Evolutionary conservation across 139 green algal species (phyloP).

Genomic region (Ulvella scutata): DNA sequence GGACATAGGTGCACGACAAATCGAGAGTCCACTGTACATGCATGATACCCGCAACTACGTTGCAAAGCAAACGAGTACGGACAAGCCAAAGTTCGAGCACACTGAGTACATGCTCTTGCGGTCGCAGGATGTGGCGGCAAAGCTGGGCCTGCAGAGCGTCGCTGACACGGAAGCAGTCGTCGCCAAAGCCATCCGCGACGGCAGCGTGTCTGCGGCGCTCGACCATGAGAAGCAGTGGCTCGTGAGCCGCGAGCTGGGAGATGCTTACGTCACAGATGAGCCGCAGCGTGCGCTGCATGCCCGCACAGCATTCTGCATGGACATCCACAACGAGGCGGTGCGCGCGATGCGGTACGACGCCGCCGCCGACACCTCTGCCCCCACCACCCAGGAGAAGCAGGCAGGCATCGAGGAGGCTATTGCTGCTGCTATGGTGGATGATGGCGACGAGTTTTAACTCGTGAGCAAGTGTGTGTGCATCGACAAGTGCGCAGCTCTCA

Average conservation of each 20-base stretch:
- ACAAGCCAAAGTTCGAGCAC: too few species aligned
- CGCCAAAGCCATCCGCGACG: slow-evolving; percentile 33
- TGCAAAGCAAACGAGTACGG: too few species aligned
- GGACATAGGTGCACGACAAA: too few species aligned
- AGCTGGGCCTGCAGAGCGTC: slow-evolving; percentile 47
- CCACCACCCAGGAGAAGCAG: too few species aligned
- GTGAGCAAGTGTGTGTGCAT: too few species aligned
- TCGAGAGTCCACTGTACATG: too few species aligned
- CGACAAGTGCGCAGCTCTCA: too few species aligned
- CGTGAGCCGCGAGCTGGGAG: slow-evolving; percentile 38
- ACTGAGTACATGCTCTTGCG: background rate
- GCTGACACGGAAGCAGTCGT: slow-evolving; percentile 52
- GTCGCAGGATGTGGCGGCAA: slow-evolving; percentile 52
- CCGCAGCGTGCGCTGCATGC: slow-evolving; percentile 78
- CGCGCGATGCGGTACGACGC: background rate
- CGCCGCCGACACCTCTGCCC: background rate
- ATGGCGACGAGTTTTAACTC: too few species aligned
- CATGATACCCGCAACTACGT: too few species aligned
- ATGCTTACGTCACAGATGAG: slow-evolving; percentile 63
- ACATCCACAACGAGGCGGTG: slow-evolving; percentile 90
- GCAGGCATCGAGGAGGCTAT: background rate
- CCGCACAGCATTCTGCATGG: slow-evolving; percentile 89
- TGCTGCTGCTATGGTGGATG: background rate
- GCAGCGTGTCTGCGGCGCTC: slow-evolving; percentile 74
- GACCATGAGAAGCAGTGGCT: slow-evolving; percentile 62